These are phyloP conservation scores for Aspergillus thermomutatus DNA, from an alignment of 2,329 filamentous ascomycete genomes.

Conservation along the genomic window DNA sequence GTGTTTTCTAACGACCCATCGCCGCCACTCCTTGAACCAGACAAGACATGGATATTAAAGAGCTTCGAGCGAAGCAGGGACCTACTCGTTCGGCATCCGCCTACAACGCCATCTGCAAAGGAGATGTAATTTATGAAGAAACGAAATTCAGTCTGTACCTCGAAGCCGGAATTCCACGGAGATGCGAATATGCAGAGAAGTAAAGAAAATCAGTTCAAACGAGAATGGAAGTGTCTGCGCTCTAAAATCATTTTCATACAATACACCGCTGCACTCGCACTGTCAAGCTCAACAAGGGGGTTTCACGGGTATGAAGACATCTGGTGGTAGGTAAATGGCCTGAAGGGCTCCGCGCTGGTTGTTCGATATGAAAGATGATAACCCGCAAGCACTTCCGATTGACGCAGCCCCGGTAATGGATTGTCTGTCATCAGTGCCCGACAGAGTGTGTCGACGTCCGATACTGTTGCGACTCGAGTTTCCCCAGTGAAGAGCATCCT, in stretches of 20 bases:
- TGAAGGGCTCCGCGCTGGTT: background rate
- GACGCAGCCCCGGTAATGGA: background rate
- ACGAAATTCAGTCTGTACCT: background rate
- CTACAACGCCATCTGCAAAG: background rate
- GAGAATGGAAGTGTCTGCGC: conserved; percentile 5
- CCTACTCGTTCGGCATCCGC: no score
- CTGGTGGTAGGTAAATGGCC: background rate
- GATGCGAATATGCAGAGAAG: background rate
- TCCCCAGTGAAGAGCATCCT: background rate
- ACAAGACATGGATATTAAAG: no score
- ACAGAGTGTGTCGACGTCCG: background rate
- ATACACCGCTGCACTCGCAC: conserved; percentile 11
- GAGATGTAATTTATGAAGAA: background rate
- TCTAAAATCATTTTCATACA: conserved; percentile 19
- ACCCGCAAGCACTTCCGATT: background rate
- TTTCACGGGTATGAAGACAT: conserved; percentile 6
- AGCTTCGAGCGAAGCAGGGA: no score
- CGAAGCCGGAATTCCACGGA: background rate
- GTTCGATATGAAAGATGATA: background rate
- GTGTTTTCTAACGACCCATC: no score
- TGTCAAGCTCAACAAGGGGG: background rate
- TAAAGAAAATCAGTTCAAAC: background rate
- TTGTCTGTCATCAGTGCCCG: background rate
- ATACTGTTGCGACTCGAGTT: background rate
- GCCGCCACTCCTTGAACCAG: no score